Evolutionary conservation across 768 basidiomycete genomes (phyloP).

Genomic region (Cyclocybe cylindracea): DNA sequence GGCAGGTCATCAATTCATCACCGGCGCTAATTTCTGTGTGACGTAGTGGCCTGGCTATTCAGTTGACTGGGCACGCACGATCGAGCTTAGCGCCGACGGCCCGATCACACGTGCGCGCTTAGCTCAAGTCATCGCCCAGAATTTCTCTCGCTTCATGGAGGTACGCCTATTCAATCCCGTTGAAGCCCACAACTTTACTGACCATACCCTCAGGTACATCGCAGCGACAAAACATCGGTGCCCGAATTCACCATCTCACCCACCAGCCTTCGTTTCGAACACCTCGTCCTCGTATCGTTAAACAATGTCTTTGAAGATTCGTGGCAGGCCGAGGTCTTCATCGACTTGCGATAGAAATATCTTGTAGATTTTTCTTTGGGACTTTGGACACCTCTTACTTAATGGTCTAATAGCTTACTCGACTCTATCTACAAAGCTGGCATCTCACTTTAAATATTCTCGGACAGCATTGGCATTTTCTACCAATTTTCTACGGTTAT

Average conservation of each 20-base stretch:
- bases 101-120: constrained; percentile 48
- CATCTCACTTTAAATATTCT: too few relatives aligned
- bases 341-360: constrained; percentile 23
- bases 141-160: constrained; percentile 38
- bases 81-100: constrained; percentile 37
- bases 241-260: too few relatives aligned
- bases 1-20: too few relatives aligned
- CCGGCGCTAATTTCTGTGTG: too few relatives aligned
- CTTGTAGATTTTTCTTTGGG: too few relatives aligned
- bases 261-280: constrained; percentile 39
- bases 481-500: too few relatives aligned
- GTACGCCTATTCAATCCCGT: constrained; percentile 29
- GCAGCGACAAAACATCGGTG: too few relatives aligned
- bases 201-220: background rate
- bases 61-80: constrained; percentile 54
- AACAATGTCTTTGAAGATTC: constrained; percentile 43
- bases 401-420: too few relatives aligned
- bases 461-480: too few relatives aligned
- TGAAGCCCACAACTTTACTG: constrained; percentile 27
- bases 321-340: constrained; percentile 54
- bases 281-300: constrained; percentile 42
- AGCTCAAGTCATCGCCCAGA: constrained; percentile 35
- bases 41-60: background rate
- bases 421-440: too few relatives aligned
- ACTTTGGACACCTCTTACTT: too few relatives aligned